These are phyloP conservation scores for Yueomyces sp. DNA, from an alignment of 805 yeast genomes.

Conservation along the genomic window DNA sequence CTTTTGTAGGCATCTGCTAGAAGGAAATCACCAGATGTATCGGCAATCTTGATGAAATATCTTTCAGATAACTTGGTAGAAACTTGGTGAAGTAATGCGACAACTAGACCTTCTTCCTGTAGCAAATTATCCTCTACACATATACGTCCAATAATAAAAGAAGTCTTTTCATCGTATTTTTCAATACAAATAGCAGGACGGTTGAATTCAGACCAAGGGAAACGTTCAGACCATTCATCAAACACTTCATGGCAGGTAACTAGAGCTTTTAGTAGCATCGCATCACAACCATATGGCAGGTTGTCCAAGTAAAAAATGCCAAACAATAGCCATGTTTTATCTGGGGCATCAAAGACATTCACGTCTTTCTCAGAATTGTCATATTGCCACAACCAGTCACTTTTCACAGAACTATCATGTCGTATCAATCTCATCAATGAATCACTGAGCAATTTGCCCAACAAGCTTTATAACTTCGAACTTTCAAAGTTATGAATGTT, in stretches of 20 bases:
- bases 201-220: conserved; percentile 30
- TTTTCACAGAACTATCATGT: not conserved
- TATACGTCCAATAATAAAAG: conserved; percentile 19
- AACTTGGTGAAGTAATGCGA: conserved; percentile 28
- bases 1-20: conserved; percentile 35
- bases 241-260: conserved; percentile 3
- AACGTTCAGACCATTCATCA: conserved; percentile 26
- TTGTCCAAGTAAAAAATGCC: conserved; percentile 18
- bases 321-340: conserved; percentile 14
- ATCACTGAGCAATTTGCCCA: too few relatives aligned
- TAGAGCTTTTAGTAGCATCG: not conserved
- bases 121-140: conserved; percentile 30
- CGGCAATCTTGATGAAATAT: conserved; percentile 34
- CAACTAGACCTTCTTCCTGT: conserved; percentile 34
- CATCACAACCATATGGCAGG: conserved; percentile 1
- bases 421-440: not conserved
- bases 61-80: conserved; percentile 17
- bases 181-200: conserved; percentile 4
- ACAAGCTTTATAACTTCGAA: too few relatives aligned
- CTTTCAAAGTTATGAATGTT: too few relatives aligned
- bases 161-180: conserved; percentile 1
- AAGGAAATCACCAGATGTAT: conserved; percentile 44
- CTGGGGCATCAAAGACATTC: conserved; percentile 10
- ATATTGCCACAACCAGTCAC: conserved; percentile 15
- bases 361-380: conserved; percentile 7